Conservation (phyloP, 148 eudicot genomes). For the Diospyros lotus region DNA sequence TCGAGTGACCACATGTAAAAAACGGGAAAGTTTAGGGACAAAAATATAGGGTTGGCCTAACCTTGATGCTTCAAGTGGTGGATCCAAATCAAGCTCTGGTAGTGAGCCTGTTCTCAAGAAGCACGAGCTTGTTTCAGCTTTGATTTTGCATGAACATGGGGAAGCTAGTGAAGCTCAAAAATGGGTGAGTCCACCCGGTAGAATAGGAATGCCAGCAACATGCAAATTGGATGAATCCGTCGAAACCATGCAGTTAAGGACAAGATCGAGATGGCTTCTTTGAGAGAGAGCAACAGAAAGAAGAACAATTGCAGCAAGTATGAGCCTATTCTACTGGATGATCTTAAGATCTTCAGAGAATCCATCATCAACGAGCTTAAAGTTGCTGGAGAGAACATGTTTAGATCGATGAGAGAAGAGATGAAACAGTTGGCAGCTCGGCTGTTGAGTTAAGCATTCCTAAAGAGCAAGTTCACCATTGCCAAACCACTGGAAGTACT, state of each 20-base stretch:
- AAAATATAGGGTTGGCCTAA: too few relatives aligned
- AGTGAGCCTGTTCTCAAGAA: conserved; percentile 34
- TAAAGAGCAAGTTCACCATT: conserved; percentile 19
- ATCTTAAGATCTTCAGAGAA: conserved; percentile 32
- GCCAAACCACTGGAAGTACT: conserved; percentile 11
- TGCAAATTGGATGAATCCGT: not conserved
- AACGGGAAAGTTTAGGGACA: too few relatives aligned
- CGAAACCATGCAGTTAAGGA: conserved; percentile 9
- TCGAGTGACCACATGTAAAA: too few relatives aligned
- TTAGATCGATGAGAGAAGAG: conserved; percentile 44
- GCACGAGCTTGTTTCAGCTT: conserved; percentile 23
- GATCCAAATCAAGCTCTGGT: conserved; percentile 33
- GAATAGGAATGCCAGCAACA: conserved; percentile 10
- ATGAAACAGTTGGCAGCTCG: conserved; percentile 22
- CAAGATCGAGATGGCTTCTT: conserved; percentile 9
- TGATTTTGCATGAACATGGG: conserved; percentile 25
- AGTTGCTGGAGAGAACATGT: conserved; percentile 44
- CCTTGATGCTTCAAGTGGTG: conserved; percentile 50
- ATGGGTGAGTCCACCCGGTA: not conserved
- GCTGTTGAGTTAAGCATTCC: conserved; percentile 13
- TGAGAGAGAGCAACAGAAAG: not conserved
- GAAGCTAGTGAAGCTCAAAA: conserved; percentile 18
- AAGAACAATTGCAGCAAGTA: conserved; percentile 9
- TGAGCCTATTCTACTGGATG: conserved; percentile 26
- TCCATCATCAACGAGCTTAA: conserved; percentile 45